phyloP scores from a whole-genome alignment of 495 filamentous ascomycete species.

The Emericellopsis terricola region DNA sequence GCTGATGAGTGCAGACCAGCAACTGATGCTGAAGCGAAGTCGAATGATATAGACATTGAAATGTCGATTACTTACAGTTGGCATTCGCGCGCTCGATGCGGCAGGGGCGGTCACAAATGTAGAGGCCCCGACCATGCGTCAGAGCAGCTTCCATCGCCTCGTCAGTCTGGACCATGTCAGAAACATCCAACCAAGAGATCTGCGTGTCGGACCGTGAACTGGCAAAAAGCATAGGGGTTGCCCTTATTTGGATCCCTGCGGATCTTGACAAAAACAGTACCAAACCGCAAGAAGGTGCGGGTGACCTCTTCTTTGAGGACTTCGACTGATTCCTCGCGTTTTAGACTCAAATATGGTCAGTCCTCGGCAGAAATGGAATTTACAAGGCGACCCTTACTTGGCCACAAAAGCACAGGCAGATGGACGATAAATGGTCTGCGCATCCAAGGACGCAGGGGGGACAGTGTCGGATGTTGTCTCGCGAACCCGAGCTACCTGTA shows the following conservation, averaged over 20 bases:
- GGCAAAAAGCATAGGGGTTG: constrained; percentile 47
- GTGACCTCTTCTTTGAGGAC: constrained; percentile 35
- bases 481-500: too few species aligned
- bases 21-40: neutral
- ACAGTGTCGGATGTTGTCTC: too few species aligned
- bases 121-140: constrained; percentile 20
- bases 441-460: constrained; percentile 20
- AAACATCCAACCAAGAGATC: neutral
- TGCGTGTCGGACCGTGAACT: constrained; percentile 34
- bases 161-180: constrained; percentile 12
- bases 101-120: constrained; percentile 37
- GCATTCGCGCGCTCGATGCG: constrained; percentile 37
- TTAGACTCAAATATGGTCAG: too few species aligned
- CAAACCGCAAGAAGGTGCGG: constrained; percentile 29
- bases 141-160: constrained; percentile 31
- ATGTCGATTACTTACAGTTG: constrained; percentile 40
- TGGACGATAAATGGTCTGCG: constrained; percentile 35
- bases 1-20: too few species aligned
- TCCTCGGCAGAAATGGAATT: neutral
- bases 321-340: too few species aligned
- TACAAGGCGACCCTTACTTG: constrained; percentile 31
- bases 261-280: constrained; percentile 43
- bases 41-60: neutral
- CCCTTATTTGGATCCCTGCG: constrained; percentile 32
- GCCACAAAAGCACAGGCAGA: constrained; percentile 44